Base-by-base conservation (phyloP, 2,329 filamentous ascomycete genomes). In the Exophiala calicioides region DNA sequence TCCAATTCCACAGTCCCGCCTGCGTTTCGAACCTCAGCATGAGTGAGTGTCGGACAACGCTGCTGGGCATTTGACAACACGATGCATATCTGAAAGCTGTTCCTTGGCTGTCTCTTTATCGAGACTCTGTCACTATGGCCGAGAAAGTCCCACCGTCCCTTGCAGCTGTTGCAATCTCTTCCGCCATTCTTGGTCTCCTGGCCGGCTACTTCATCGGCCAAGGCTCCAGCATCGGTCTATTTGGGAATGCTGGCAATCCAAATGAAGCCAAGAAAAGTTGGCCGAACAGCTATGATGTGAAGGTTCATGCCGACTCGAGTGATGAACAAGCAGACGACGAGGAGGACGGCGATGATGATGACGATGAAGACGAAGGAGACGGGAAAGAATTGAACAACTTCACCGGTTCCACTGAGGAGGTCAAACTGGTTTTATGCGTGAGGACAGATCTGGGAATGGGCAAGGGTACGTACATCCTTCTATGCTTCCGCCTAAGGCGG, bases 361-460 rank as follows among this genome's bases (percentile, higher is more conserved):
- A 82, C 1, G 69, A 81, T 50, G 84, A 86, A 62, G 84, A 80
- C 62, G 83, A 85, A 7, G 83, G 85, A 59, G 84, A 56, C 43
- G 68, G 65, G 18, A 65, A 68, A 12, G 71, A 77, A 58, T 60
- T 75, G 60, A 72, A 66, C 53, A 69, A 65, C 52, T 72, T 72
- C 62, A 69, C 70, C 60, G 72, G 67, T 6, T 82, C 79, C 51
- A 65, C 64, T 9, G 90, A 96, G 68, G 90, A 96, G 68, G 95
- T 91, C 74, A 97, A 97, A 72, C 76, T 97, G 47, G 88, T 96
- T 10, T 74, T 98, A 24, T 88, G 95, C 3, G 91, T 97, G 44
- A 76, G 93, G 64, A 95, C 89, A 13, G 93, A 98, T 71, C 70
- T 98, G 61, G 91, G 91, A 60, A 98, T 98, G 93, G 93, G 87